Evolutionary conservation across 345 rosid species (phyloP), one percentile per base, ranked within the genome.

Genomic region (Gossypium sturtianum): DNA sequence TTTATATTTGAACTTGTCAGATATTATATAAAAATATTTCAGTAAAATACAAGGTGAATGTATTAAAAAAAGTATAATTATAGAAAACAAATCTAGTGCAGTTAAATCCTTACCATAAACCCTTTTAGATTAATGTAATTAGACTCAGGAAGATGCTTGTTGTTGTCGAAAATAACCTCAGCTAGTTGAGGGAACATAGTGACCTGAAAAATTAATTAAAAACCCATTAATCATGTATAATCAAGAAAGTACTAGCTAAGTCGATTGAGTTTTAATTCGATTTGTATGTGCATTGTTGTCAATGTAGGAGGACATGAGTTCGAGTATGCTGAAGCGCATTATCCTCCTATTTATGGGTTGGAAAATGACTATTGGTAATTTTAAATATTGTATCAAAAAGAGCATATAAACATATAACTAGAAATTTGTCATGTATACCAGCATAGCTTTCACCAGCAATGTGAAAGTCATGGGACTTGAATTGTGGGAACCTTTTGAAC

Each of bases 161-260:
- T 91, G 16, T 69, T 77, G 41, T 86, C 86, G 27, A 78, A 87
- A 57, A 93, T 87, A 15, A 77, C 71, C 81, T 91, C 93, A 0
- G 97, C 83, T 25, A 93, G 91, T 75, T 93, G 94, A 9, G 98
- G 98, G 94, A 77, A 89, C 94, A 57, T 91, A 91, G 79, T 91
- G 98, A 5, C 98, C 97, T 91, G 74, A 9, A 63, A 77, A 41
- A 16, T 38, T 16, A 67, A 9, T 34, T 34, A 0, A 34, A 34
- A 34, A 34, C 6, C 38, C 38, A 34, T 0, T 70, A 9, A 66
- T 23, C 17, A 52, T 60, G n/a, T 5, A 13, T 60, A 60, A 12
- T 6, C 1, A 62, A 29, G 66, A 34, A 5, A 62, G 4, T 3
- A 53, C 7, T 45, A 45, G 9, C 27, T 34, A 34, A 34, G 7